Conservation (phyloP, 306 rosid genomes). For the Notholithocarpus densiflorus region DNA sequence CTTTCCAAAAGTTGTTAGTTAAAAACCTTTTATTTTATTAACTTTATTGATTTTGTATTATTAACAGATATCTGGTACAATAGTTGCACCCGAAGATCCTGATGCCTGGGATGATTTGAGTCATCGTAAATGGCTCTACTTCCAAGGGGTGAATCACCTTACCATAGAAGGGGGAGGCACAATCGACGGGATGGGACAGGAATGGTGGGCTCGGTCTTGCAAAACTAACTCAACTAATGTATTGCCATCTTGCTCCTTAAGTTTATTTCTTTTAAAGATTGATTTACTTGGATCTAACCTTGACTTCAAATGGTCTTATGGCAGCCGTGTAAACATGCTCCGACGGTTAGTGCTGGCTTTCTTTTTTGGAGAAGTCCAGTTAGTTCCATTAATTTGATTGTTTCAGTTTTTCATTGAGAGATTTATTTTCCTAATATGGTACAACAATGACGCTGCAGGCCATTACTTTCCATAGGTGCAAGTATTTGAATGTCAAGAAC, state of each 20-base stretch:
- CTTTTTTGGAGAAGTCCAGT: slow-evolving; percentile 1
- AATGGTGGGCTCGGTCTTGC: slow-evolving; percentile 96
- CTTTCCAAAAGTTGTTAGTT: neutral
- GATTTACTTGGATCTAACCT: slow-evolving; percentile 17
- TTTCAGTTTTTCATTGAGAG: neutral
- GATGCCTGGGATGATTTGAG: slow-evolving; percentile 56
- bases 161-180: slow-evolving; percentile 77
- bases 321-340: slow-evolving; percentile 85
- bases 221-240: slow-evolving; percentile 66
- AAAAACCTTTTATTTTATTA: neutral
- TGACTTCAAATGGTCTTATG: slow-evolving; percentile 30
- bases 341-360: slow-evolving; percentile 63
- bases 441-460: slow-evolving; percentile 60
- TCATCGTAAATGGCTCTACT: slow-evolving; percentile 69
- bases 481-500: slow-evolving; percentile 54
- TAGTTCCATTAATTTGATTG: slow-evolving; percentile 2
- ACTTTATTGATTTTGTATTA: slow-evolving; percentile 7
- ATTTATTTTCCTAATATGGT: slow-evolving; percentile 21
- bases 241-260: slow-evolving; percentile 23
- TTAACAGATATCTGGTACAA: slow-evolving; percentile 61
- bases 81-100: slow-evolving; percentile 75
- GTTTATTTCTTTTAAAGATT: slow-evolving; percentile 24
- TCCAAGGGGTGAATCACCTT: slow-evolving; percentile 67
- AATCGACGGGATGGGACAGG: slow-evolving; percentile 77
- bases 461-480: slow-evolving; percentile 71